Evolutionary conservation across 1,284 basidiomycete species (phyloP), one percentile per base, ranked within the genome.

Genomic region (Cutaneotrichosporon mucoides): DNA sequence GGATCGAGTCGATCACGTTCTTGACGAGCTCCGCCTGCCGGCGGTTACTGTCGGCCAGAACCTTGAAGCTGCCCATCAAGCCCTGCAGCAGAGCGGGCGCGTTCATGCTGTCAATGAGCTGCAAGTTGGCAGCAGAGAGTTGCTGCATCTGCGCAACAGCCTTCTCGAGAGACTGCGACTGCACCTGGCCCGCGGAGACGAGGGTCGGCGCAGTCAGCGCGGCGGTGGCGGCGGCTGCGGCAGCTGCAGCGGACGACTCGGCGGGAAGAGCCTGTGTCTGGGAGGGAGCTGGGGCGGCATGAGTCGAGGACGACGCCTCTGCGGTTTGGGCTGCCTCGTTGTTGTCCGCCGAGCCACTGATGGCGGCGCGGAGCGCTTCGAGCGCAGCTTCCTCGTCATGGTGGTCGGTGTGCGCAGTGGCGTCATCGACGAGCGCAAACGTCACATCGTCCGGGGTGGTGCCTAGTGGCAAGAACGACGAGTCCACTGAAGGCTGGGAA

Each of bases 281-380:
- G 37, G n/a, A n/a, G n/a, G n/a, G n/a, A n/a, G n/a, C n/a, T n/a
- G 36, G 35, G 47, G 47, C 34, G n/a, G 34, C 24, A 36, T 49
- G 34, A 13, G 47, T 38, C 7, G 35, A 36, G 4, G 47, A 5
- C 24, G 45, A n/a, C 24, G 24, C 54, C 37, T 40, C 34, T 10
- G 34, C 15, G n/a, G n/a, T n/a, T n/a, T n/a, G n/a, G n/a, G n/a
- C n/a, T n/a, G n/a, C n/a, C n/a, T n/a, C 41, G 4, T 53, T 11
- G 55, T 60, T 52, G 41, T 56, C 49, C 15, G 55, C 57, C 7
- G 55, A 55, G 11, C 57, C 56, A 12, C 63, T 63, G 56, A 73
- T 68, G 15, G 72, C 72, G 2, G 62, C 68, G 34, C 72, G 59
- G 3, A 73, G 61, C 10, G 70, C 72, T 51, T 69, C 72, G 40